Evolutionary conservation across 345 rosid species (phyloP), one percentile per base, ranked within the genome.

Genomic region (Cardamine resedifolia): DNA sequence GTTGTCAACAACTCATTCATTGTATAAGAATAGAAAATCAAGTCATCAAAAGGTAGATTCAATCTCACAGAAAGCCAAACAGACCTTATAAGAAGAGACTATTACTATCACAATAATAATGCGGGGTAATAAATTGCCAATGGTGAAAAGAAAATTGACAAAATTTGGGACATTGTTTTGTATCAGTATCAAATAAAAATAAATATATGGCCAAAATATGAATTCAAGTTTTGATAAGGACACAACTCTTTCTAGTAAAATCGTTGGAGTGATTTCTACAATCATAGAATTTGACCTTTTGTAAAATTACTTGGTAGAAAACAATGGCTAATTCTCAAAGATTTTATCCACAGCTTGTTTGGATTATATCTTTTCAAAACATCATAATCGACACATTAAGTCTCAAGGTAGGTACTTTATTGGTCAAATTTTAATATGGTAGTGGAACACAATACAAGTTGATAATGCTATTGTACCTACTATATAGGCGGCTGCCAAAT

Each of bases 381-480:
- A 62, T 62, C 76, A 62, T 33, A 39, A 52, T 62, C 69, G 5
- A 34, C 58, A 62, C 23, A 19, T 43, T 19, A 43, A 52, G 49
- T 52, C 38, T 57, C 58, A 18, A 4, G 24, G 41, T 18, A 24
- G 56, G 70, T 23, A 48, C 47, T 52, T 44, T 33, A 27, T 23
- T 58, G 34, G 60, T 66, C 60, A 57, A 65, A 66, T 27, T 48
- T 38, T 15, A 49, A 36, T 47, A 38, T 39, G 30, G 61, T 30
- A 50, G 67, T 58, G 78, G 72, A 44, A 49, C 78, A 66, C 78
- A 66, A 49, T 10, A 74, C 47, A 66, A 20, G 15, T 49, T 58
- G 53, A 56, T 57, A 67, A 24, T 50, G 68, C 62, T 21, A 4
- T 12, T 48, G 1, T 15, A 58, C 68, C 68, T 66, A 74, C 68